Evolutionary conservation across 352 stramenopile genomes (phyloP).

Genomic region (Phytophthora lateralis): DNA sequence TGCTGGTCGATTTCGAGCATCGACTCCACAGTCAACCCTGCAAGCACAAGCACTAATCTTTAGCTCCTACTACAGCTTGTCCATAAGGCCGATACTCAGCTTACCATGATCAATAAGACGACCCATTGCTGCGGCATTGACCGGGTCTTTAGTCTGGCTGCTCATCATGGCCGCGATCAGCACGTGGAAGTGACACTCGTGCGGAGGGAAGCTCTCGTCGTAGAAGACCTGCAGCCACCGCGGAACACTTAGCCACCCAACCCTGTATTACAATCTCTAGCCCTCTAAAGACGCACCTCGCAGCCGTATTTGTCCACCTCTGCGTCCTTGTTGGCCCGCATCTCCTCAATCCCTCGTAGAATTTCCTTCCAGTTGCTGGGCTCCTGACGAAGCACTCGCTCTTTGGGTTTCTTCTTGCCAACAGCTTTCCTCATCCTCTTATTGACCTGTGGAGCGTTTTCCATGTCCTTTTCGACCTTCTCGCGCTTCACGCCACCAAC

Average conservation of each 20-base stretch:
- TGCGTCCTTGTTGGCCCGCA: conserved; percentile 63
- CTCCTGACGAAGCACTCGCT: conserved; percentile 28
- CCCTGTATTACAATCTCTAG: neutral
- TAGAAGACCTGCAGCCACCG: conserved; percentile 41
- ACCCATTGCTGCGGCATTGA: conserved; percentile 80
- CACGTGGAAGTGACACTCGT: conserved; percentile 90
- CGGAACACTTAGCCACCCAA: neutral
- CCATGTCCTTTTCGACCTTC: conserved; percentile 16
- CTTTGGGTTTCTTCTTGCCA: conserved; percentile 21
- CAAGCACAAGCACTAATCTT: neutral
- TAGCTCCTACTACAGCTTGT: neutral
- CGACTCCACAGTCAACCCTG: conserved; percentile 86
- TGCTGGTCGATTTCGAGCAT: conserved; percentile 87
- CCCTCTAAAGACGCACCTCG: conserved; percentile 43
- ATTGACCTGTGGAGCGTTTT: conserved; percentile 8
- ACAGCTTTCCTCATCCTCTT: conserved; percentile 26
- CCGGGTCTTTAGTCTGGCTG: conserved; percentile 96
- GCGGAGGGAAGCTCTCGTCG: conserved; percentile 39
- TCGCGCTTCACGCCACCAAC: conserved; percentile 31
- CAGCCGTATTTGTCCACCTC: conserved; percentile 78
- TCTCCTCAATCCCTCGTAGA: conserved; percentile 64
- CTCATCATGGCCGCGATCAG: conserved; percentile 97
- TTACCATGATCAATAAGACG: conserved; percentile 58
- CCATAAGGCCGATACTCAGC: neutral
- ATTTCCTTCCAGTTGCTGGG: conserved; percentile 65